These are phyloP conservation scores for Kodamaea leandrae DNA, from an alignment of 805 yeast species.

Conservation along the genomic window DNA sequence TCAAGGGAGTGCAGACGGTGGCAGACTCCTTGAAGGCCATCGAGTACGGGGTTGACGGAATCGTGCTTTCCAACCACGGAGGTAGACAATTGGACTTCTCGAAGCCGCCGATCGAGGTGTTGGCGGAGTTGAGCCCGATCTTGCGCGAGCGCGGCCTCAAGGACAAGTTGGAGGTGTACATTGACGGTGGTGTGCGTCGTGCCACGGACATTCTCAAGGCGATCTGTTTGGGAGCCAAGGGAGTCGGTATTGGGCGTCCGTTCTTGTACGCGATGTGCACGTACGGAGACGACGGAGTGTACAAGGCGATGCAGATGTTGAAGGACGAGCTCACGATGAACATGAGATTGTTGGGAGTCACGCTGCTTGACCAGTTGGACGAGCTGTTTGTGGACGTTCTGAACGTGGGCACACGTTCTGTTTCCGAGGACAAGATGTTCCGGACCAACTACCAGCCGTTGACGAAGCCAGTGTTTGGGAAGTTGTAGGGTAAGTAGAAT, in stretches of 20 bases:
- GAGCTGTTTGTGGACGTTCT: constrained; percentile 29
- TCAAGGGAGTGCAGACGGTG: constrained; percentile 65
- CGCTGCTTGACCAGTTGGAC: constrained; percentile 35
- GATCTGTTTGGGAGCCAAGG: constrained; percentile 71
- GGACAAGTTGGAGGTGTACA: constrained; percentile 56
- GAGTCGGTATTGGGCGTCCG: constrained; percentile 75
- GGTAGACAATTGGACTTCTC: constrained; percentile 69
- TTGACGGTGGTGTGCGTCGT: constrained; percentile 78
- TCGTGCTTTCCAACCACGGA: constrained; percentile 71
- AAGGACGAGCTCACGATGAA: constrained; percentile 60
- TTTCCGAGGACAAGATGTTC: constrained; percentile 57
- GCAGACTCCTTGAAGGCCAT: constrained; percentile 64
- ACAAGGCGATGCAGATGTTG: constrained; percentile 58
- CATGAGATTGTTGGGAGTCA: constrained; percentile 66
- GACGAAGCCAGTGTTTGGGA: constrained; percentile 46
- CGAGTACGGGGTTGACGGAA: constrained; percentile 58
- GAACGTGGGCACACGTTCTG: constrained; percentile 25
- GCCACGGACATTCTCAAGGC: constrained; percentile 80
- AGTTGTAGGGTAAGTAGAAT: constrained; percentile 2
- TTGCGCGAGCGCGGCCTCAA: constrained; percentile 41
- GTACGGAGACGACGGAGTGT: constrained; percentile 75
- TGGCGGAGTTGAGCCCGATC: constrained; percentile 51
- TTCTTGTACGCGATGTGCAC: constrained; percentile 75
- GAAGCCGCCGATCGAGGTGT: constrained; percentile 58
- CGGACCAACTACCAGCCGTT: constrained; percentile 55